Percentiles rank a stretch among this genome's conserved stretches.
phyloP scores from a whole-genome alignment of 768 basidiomycete genomes.

The Mycena floridula region DNA sequence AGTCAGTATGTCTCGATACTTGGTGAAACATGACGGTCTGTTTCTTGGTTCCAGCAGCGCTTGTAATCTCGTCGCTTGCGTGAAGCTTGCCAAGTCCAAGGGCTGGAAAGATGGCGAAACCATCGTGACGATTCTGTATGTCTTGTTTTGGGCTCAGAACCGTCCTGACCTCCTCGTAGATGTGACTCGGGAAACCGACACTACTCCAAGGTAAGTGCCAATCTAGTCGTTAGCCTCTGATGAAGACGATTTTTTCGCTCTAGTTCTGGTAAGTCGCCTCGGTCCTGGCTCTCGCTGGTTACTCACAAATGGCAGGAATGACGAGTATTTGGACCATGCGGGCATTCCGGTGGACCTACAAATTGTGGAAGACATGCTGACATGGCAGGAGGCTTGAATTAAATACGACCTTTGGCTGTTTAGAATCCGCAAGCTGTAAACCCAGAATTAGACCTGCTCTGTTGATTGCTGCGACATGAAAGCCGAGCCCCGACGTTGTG shows the following conservation, averaged over 20 bases:
- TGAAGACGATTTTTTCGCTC: too few relatives aligned
- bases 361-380: slow-evolving; percentile 37
- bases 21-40: slow-evolving; percentile 86
- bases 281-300: too few relatives aligned
- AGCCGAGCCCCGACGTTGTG: too few relatives aligned
- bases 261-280: slow-evolving; percentile 43
- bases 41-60: slow-evolving; percentile 96
- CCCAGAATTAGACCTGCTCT: too few relatives aligned
- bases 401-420: too few relatives aligned
- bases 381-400: too few relatives aligned
- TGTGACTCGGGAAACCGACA: slow-evolving; percentile 91
- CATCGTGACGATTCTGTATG: slow-evolving; percentile 83
- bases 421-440: too few relatives aligned
- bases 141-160: slow-evolving; percentile 2
- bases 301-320: slow-evolving; percentile 37
- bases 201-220: slow-evolving; percentile 73
- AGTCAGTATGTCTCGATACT: slow-evolving; percentile 91
- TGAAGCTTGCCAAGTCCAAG: slow-evolving; percentile 69
- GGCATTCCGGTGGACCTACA: slow-evolving; percentile 35
- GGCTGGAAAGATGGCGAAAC: slow-evolving; percentile 63
- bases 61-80: slow-evolving; percentile 90
- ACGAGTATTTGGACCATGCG: slow-evolving; percentile 43
- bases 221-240: too few relatives aligned
- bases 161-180: slow-evolving; percentile 25
- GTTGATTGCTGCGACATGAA: too few relatives aligned